phyloP scores from a whole-genome alignment of 805 yeast species.

The Saccharomycopsis sp. region DNA sequence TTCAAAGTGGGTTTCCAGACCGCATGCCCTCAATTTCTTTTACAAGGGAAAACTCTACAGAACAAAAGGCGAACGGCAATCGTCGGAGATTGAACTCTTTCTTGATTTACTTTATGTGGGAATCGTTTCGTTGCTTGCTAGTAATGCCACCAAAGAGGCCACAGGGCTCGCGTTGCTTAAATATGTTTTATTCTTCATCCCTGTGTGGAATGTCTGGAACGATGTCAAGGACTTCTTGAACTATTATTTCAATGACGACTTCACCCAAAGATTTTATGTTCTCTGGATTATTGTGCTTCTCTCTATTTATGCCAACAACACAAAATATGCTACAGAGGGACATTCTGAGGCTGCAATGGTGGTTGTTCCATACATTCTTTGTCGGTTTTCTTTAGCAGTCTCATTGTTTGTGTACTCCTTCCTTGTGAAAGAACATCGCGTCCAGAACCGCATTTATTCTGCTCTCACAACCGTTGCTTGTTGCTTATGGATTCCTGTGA shows the following conservation, averaged over 20 bases:
- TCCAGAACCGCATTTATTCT: conserved; percentile 41
- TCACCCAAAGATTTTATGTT: conserved; percentile 45
- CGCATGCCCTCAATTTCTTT: conserved; percentile 57
- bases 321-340: conserved; percentile 33
- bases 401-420: conserved; percentile 33
- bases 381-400: conserved; percentile 32
- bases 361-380: conserved; percentile 35
- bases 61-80: conserved; percentile 48
- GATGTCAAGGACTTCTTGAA: conserved; percentile 59
- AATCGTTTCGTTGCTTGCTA: conserved; percentile 52
- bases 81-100: conserved; percentile 50
- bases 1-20: conserved; percentile 38
- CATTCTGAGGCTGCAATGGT: conserved; percentile 33
- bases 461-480: conserved; percentile 30
- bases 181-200: conserved; percentile 46
- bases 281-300: conserved; percentile 47
- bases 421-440: conserved; percentile 43
- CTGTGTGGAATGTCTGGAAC: conserved; percentile 61
- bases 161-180: conserved; percentile 40
- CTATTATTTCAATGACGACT: conserved; percentile 55
- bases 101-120: conserved; percentile 61
- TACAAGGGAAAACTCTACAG: conserved; percentile 49
- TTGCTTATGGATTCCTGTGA: conserved; percentile 45
- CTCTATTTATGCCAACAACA: conserved; percentile 46
- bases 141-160: conserved; percentile 44